These are phyloP conservation scores for Smittium mucronatum DNA, from an alignment of 371 early-diverging fungal species.

Conservation along the genomic window DNA sequence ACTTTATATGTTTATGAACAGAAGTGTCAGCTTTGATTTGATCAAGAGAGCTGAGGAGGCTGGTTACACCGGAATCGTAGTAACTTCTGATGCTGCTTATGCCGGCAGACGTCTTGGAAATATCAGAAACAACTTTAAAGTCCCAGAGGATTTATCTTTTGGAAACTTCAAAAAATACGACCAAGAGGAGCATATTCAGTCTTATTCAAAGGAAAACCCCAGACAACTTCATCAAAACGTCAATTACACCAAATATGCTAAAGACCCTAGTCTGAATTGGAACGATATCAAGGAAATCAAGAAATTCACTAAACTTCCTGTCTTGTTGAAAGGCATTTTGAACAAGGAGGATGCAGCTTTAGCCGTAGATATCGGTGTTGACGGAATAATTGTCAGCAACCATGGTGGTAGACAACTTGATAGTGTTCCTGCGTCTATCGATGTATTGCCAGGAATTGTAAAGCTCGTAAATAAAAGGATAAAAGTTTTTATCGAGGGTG, in stretches of 20 bases:
- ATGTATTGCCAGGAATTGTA: slow-evolving; percentile 72
- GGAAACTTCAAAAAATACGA: slow-evolving; percentile 36
- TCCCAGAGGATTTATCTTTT: slow-evolving; percentile 40
- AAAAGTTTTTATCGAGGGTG: slow-evolving; percentile 85
- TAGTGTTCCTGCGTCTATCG: slow-evolving; percentile 56
- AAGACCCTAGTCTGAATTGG: slow-evolving; percentile 57
- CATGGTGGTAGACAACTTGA: slow-evolving; percentile 95
- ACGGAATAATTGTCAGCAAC: slow-evolving; percentile 82
- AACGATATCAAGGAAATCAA: slow-evolving; percentile 67
- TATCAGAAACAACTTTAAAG: slow-evolving; percentile 65
- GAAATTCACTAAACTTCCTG: slow-evolving; percentile 63
- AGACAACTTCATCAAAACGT: slow-evolving; percentile 17
- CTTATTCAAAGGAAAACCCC: slow-evolving; percentile 11
- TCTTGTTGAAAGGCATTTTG: slow-evolving; percentile 84
- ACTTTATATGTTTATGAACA: slow-evolving; percentile 79
- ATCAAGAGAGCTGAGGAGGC: slow-evolving; percentile 62
- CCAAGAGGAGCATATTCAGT: not conserved
- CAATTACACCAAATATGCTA: slow-evolving; percentile 21
- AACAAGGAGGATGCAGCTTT: slow-evolving; percentile 79
- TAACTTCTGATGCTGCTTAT: slow-evolving; percentile 87
- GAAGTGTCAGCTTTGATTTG: slow-evolving; percentile 51
- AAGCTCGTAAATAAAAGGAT: slow-evolving; percentile 46
- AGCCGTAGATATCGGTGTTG: slow-evolving; percentile 62
- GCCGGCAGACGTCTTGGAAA: slow-evolving; percentile 81
- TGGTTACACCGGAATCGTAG: slow-evolving; percentile 70